Base-by-base conservation (phyloP, 2,329 filamentous ascomycete species). In the Aureobasidium namibiae region DNA sequence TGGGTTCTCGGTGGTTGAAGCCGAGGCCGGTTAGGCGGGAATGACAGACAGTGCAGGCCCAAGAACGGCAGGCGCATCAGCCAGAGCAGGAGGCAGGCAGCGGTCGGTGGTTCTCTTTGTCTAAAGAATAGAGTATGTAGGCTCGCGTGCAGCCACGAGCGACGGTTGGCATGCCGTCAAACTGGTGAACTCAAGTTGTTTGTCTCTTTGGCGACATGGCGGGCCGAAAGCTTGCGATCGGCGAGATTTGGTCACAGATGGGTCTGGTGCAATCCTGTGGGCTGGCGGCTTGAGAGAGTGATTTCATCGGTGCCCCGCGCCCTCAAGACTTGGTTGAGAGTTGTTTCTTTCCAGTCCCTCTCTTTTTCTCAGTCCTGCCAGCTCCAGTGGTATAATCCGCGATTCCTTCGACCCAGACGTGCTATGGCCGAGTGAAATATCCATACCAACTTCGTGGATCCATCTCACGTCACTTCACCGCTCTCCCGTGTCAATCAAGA, bases 291-390 rank as follows among this genome's bases (percentile, higher is more conserved):
- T 52, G 48, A n/a, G 33, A 52, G 46, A 54, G 50, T 54, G 50
- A 54, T 26, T 42, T 54, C 50, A 54, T 38, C 50, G 38, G n/a
- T 41, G 50, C 50, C 50, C 50, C 50, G 50, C 50, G 48, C 48
- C 26, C 29, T 39, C 29, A 52, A 52, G 48, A 52, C 48, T 38
- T 52, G 33, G 48, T 52, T 52, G 48, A 52, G 50, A 54, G 50
- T 54, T 54, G 24, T 31, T 52, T 26, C 38, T 26, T 26, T 42
- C 34, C 23, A 26, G 9, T 29, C 23, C 16, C n/a, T 36, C 29
- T 41, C 36, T 42, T 41, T 33, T 41, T 33, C 33, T 42, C 38
- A n/a, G 16, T 42, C 50, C 38, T 42, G 16, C 6, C 34, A 39
- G 21, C 21, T 38, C 14, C 21, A 26, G 11, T 39, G 23, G 11